Base-by-base conservation (phyloP, 148 eudicot genomes). In the Arbutus unedo region DNA sequence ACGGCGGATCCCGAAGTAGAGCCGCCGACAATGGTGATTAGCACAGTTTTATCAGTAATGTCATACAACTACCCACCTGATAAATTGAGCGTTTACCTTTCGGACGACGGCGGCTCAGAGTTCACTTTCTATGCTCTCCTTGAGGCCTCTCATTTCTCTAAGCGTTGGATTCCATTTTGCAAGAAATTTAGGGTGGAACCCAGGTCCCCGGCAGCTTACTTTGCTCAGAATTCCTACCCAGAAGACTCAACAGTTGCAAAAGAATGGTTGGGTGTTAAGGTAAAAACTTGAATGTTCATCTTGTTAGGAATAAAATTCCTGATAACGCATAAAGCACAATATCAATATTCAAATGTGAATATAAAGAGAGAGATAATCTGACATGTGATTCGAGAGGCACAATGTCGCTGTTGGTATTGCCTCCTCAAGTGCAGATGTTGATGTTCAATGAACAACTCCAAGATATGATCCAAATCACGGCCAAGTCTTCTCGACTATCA, bases 101-200 rank as follows among this genome's bases (percentile, higher is more conserved):
- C 91, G 0, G 91, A 89, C 31, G 91, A 89, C 71, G 91, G 91
- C 16, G 74, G 91, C 44, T 89, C 91, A 1, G 82, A 85, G 18
- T 82, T 87, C 31, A 89, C 91, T 5, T 89, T 89, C 78, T 87
- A 89, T 80, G 89, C 88, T 74, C 87, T 89, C n/a, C 67, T 87
- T 2, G 91, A 89, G 77, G 91, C 91, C 73, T 87, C 91, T 45
- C 19, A 57, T 2, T 89, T 89, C 62, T 84, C 89, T 10, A 85
- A 85, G 53, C 60, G 73, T 11, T 89, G 91, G 91, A 82, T 89
- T 25, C 91, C 91, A 0, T 89, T 89, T 70, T 87, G 88, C 88
- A 89, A 87, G 77, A 87, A 85, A 51, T 87, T 83, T 59, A 57
- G 77, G 4, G 84, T 87, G 16, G 91, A 87, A 68, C 91, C 88